Conservation (phyloP, 2,329 filamentous ascomycete species). For the Hypoxylon sp. region DNA sequence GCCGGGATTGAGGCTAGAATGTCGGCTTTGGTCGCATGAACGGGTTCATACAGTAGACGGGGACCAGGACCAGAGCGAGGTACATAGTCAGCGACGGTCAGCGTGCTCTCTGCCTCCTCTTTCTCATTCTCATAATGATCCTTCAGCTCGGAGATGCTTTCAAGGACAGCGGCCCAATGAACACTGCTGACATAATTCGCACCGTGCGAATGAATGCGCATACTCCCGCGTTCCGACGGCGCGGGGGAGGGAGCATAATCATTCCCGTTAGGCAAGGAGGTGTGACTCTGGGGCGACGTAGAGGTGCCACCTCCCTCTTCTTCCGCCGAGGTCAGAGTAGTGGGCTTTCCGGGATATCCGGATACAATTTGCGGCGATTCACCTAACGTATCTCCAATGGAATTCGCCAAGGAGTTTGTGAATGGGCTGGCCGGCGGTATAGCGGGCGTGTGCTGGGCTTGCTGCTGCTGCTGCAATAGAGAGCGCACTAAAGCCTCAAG, state of each 20-base stretch:
- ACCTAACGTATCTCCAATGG: background rate
- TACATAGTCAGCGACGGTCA: background rate
- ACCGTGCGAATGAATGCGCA: background rate
- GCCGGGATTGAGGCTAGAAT: conserved; percentile 21
- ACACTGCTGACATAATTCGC: conserved; percentile 9
- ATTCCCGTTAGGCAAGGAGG: background rate
- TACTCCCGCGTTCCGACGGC: conserved; percentile 8
- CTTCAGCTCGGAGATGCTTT: conserved; percentile 11
- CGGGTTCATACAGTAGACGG: conserved; percentile 4
- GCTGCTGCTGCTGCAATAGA: background rate
- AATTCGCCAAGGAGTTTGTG: background rate
- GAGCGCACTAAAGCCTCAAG: background rate
- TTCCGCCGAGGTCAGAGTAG: background rate
- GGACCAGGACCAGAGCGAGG: background rate
- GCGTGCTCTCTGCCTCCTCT: background rate
- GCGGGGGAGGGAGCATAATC: background rate
- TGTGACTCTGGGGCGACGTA: background rate
- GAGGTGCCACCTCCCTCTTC: background rate
- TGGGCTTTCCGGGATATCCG: background rate
- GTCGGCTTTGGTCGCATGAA: conserved; percentile 5
- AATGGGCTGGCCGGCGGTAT: background rate
- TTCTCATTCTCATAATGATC: conserved; percentile 11
- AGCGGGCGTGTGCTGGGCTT: background rate
- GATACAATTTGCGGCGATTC: background rate
- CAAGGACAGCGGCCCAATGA: conserved; percentile 10